Percentiles rank a stretch among this genome's conserved stretches.
Evolutionary conservation across 306 rosid genomes (phyloP).

Genomic region (Acacia confusa): DNA sequence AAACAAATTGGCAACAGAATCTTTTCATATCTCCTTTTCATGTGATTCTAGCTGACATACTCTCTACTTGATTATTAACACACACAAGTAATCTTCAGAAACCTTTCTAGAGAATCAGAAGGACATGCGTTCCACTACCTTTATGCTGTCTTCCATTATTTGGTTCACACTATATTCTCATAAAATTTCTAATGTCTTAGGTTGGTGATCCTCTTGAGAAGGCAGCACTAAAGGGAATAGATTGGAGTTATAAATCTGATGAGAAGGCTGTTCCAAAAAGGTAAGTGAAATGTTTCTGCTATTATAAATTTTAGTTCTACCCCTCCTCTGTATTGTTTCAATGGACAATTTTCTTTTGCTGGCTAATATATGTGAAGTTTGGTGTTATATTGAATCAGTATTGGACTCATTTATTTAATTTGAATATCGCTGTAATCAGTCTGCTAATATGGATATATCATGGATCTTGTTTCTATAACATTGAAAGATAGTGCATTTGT

Average conservation of each 20-base stretch:
- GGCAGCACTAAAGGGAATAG: slow-evolving; percentile 96
- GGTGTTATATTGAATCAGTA: not conserved
- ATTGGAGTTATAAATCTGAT: slow-evolving; percentile 94
- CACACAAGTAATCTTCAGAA: not conserved
- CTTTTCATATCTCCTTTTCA: slow-evolving; percentile 4
- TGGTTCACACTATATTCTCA: slow-evolving; percentile 11
- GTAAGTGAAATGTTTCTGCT: slow-evolving; percentile 45
- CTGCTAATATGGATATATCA: slow-evolving; percentile 13
- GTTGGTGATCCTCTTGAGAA: slow-evolving; percentile 99
- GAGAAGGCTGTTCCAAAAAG: slow-evolving; percentile 93
- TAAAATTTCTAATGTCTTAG: slow-evolving; percentile 45
- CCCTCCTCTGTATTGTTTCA: slow-evolving; percentile 22
- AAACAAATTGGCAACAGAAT: slow-evolving; percentile 8
- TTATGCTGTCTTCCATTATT: slow-evolving; percentile 1
- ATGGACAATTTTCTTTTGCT: not conserved
- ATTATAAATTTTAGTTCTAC: slow-evolving; percentile 18
- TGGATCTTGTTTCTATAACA: slow-evolving; percentile 17
- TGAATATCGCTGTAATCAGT: slow-evolving; percentile 12
- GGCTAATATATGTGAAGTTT: slow-evolving; percentile 5
- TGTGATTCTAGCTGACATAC: slow-evolving; percentile 13
- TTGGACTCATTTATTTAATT: slow-evolving; percentile 20
- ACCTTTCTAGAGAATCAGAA: slow-evolving; percentile 12
- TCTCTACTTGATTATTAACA: slow-evolving; percentile 21
- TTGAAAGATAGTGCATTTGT: slow-evolving; percentile 1
- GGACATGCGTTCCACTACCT: slow-evolving; percentile 19